These are phyloP conservation scores for Cryomyces minteri DNA, from an alignment of 495 filamentous ascomycete species.

Conservation along the genomic window DNA sequence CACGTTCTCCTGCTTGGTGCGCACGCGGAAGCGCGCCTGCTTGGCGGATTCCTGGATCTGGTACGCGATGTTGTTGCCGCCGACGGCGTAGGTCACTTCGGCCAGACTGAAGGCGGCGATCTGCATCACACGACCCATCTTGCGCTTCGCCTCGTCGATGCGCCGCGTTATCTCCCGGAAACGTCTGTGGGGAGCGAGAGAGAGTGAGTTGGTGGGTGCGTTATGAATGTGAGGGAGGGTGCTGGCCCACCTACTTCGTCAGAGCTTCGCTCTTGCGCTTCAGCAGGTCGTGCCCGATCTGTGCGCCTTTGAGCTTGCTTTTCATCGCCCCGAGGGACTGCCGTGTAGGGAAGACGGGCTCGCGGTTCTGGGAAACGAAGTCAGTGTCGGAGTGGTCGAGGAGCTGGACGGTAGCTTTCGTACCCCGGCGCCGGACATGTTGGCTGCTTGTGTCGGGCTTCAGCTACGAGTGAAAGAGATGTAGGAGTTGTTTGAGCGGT, in stretches of 20 bases:
- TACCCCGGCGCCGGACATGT: slow-evolving; percentile 44
- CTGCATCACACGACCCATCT: slow-evolving; percentile 99
- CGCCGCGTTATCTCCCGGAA: slow-evolving; percentile 93
- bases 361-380: slow-evolving; percentile 40
- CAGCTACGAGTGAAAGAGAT: slow-evolving; percentile 1
- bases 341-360: slow-evolving; percentile 94
- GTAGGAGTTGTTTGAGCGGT: slow-evolving; percentile 14
- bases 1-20: slow-evolving; percentile 95
- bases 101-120: slow-evolving; percentile 95
- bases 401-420: slow-evolving; percentile 14
- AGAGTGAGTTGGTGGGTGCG: background rate
- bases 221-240: background rate
- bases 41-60: slow-evolving; percentile 95
- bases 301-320: slow-evolving; percentile 89
- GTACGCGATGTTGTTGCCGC: slow-evolving; percentile 87
- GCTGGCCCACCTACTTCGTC: slow-evolving; percentile 16
- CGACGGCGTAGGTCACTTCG: slow-evolving; percentile 94
- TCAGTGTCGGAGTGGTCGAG: background rate
- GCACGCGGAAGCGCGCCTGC: slow-evolving; percentile 74
- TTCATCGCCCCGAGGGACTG: slow-evolving; percentile 97
- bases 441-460: slow-evolving; percentile 5
- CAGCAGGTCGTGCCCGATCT: slow-evolving; percentile 25
- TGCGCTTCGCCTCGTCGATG: slow-evolving; percentile 97
- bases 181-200: slow-evolving; percentile 31
- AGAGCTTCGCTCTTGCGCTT: slow-evolving; percentile 26